Evolutionary conservation across 2,329 filamentous ascomycete species (phyloP), one percentile per base, ranked within the genome.

Genomic region (Raffaelea arxii): DNA sequence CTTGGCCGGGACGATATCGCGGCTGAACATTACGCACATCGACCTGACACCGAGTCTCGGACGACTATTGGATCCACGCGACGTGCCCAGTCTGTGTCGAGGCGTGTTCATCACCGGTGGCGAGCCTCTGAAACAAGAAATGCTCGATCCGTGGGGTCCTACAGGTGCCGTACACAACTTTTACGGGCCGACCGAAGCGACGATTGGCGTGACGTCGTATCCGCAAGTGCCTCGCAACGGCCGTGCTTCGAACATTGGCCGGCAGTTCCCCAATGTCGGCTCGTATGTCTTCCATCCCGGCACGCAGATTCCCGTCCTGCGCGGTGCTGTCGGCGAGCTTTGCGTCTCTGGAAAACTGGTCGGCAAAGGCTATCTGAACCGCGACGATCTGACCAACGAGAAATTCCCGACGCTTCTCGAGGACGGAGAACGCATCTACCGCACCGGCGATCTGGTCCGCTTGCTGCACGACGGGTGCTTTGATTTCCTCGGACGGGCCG

Each of bases 81-180:
- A 94, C 38, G 86, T 91, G 0, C 89, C 90, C 2, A 83, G 75
- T 24, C 68, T 96, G 1, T 87, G 84, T 53, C 75, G 75, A 41
- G 89, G 91, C 3, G 85, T 95, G 0, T 96, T 96, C 60, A 95
- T 96, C 53, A 95, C 90, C 0, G 90, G 91, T 7, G 90, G 90
- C 3, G 90, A 96, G 60, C 80, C 86, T 44, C 68, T 96, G 18
- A 90, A 87, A 55, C 86, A 92, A 57, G 90, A 95, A 52, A 94
- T 95, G 41, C 69, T 96, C 2, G 84, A 94, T 55, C 75, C 72
- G 0, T 96, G 91, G 90, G 90, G 90, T 0, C 74, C 82, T 1
- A 75, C 82, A 47, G 74, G 74, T 2, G 87, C 89, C 38, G 89
- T 97, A 14, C 91, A 94, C 68, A 96, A 96, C 56, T 89, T 88